Evolutionary conservation across 176 grass and related monocot species (phyloP), one percentile per base, ranked within the genome.

Genomic region (Bonia amplexicaulis): DNA sequence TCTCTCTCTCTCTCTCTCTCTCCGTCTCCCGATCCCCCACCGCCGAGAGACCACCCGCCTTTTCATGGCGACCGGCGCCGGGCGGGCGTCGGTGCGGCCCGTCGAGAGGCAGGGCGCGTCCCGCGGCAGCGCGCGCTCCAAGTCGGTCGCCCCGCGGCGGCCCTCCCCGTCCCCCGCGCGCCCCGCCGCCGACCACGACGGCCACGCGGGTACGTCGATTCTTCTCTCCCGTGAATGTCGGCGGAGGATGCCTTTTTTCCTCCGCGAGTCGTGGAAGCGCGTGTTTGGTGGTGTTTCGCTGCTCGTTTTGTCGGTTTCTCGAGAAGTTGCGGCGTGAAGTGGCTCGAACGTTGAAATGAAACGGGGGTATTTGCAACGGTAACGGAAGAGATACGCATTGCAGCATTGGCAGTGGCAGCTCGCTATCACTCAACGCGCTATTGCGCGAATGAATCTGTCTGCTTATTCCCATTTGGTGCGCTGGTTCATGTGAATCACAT

Each of bases 81-180:
- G 74, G 20, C 82, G 81, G 47, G 58, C 79, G 39, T 54, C 73
- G 27, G 47, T 46, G 67, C 79, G 84, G 72, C 16, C 73, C 79
- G 20, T 47, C 46, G 88, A 86, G 23, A 82, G 79, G 84, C 62
- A 76, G 29, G 79, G 66, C 58, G 73, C 39, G 26, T 69, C 76
- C 22, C 69, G 42, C n/a, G 58, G 49, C 29, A 25, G 25, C 57
- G 73, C 72, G 73, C 73, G 84, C 79, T 86, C 88, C 46, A 90
- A 86, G 65, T 90, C 84, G 57, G 84, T 82, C 45, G 73, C 45
- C 33, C 84, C 66, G 25, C 73, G 77, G 45, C 84, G 84, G 5
- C 79, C 84, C 33, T 78, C 83, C 53, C 77, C 83, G 8, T 76
- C 88, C 62, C 77, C 51, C 60, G 71, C 77, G 64, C 79, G 84